A percentile compares a stretch with the other conserved stretches of the same genome.
phyloP scores from a whole-genome alignment of 2,329 filamentous ascomycete genomes.

The Penicillium crustosum region DNA sequence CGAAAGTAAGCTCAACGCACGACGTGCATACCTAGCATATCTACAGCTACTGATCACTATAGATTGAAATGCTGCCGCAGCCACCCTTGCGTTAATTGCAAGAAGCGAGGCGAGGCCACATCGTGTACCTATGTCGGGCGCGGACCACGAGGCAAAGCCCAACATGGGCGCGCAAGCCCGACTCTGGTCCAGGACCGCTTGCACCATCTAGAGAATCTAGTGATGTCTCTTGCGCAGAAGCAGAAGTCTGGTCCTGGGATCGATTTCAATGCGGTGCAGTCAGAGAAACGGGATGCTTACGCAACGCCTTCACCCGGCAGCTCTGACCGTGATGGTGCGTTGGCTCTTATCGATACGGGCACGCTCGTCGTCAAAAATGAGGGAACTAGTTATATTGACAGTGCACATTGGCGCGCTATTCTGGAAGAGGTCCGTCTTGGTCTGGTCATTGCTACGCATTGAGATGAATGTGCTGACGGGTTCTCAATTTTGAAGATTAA shows the following conservation, averaged over 20 bases:
- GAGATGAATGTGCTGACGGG: constrained; percentile 10
- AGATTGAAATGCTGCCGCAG: constrained; percentile 41
- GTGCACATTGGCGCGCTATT: constrained; percentile 39
- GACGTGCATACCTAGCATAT: background rate
- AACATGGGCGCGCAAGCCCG: constrained; percentile 28
- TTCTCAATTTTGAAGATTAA: constrained; percentile 28
- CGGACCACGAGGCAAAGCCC: constrained; percentile 33
- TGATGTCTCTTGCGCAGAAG: constrained; percentile 37
- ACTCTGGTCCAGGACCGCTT: constrained; percentile 37
- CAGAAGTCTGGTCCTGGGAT: constrained; percentile 15
- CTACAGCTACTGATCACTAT: background rate
- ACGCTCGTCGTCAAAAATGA: constrained; percentile 33
- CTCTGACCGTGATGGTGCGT: constrained; percentile 12
- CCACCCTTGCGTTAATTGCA: constrained; percentile 38
- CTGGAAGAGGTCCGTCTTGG: constrained; percentile 35
- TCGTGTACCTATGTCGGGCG: constrained; percentile 38
- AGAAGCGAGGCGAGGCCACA: constrained; percentile 32
- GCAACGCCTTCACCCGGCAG: constrained; percentile 13
- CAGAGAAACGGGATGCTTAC: constrained; percentile 9
- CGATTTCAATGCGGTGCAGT: constrained; percentile 13
- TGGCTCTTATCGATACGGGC: constrained; percentile 27
- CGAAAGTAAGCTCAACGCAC: constrained; percentile 33
- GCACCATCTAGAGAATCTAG: constrained; percentile 39
- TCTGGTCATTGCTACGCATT: background rate
- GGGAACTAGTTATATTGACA: constrained; percentile 38